These are phyloP conservation scores for Astrothelium macrocarpum DNA, from an alignment of 495 filamentous ascomycete genomes.

Conservation along the genomic window DNA sequence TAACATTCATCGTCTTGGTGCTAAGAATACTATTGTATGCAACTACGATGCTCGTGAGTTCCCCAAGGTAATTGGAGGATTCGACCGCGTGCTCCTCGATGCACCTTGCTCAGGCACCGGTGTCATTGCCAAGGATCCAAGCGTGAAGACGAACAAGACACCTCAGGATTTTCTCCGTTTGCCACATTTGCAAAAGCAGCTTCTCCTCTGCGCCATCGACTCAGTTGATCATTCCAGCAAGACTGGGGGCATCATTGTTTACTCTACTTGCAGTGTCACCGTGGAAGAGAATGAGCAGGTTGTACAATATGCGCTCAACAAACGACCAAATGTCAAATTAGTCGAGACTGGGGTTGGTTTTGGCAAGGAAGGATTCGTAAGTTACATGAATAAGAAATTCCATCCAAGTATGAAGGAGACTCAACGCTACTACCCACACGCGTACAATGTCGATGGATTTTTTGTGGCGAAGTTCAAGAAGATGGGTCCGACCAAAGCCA, in stretches of 20 bases:
- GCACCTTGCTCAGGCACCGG: conserved; percentile 75
- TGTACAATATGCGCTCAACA: conserved; percentile 81
- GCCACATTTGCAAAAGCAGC: conserved; percentile 88
- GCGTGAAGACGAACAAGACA: conserved; percentile 94
- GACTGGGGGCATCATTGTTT: conserved; percentile 89
- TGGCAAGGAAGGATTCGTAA: conserved; percentile 81
- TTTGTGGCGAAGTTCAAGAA: conserved; percentile 98
- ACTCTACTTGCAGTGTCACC: conserved; percentile 86
- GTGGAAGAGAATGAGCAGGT: conserved; percentile 92
- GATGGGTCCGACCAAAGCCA: conserved; percentile 58
- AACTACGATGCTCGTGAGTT: conserved; percentile 90
- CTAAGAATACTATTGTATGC: conserved; percentile 87
- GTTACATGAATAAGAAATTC: conserved; percentile 82
- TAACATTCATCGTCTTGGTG: conserved; percentile 92
- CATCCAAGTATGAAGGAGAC: conserved; percentile 75
- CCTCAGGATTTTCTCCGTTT: conserved; percentile 85
- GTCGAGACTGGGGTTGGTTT: conserved; percentile 92
- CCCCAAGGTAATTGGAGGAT: conserved; percentile 87
- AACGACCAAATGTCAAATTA: conserved; percentile 84
- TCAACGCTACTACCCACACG: conserved; percentile 83
- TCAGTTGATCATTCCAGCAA: conserved; percentile 76
- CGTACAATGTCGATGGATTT: conserved; percentile 97
- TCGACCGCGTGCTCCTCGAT: conserved; percentile 75
- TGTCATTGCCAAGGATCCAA: conserved; percentile 91
- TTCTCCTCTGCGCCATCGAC: conserved; percentile 88